Evolutionary conservation across 1,139 yeast genomes (phyloP).

Genomic region (Zygotorulaspora mrakii): DNA sequence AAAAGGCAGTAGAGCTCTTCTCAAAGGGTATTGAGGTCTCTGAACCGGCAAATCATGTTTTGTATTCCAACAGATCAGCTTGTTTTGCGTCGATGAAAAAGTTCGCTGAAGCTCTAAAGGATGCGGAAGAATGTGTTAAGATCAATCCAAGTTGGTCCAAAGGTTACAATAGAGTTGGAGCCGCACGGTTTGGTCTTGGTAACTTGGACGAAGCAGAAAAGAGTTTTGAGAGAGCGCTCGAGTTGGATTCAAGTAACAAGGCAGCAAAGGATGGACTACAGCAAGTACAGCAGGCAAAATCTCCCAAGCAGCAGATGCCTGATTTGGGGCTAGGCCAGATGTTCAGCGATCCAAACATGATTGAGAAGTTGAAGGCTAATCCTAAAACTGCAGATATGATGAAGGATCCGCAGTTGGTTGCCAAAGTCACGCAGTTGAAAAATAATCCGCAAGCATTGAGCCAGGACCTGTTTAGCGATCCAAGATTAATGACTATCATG

Average conservation of each 20-base stretch:
- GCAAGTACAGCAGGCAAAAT: constrained; percentile 48
- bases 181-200: constrained; percentile 85
- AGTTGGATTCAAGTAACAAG: constrained; percentile 74
- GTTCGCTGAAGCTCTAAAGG: constrained; percentile 68
- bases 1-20: constrained; percentile 74
- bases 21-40: constrained; percentile 87
- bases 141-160: constrained; percentile 88
- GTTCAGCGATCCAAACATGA: constrained; percentile 76
- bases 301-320: constrained; percentile 42
- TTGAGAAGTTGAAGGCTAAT: constrained; percentile 69
- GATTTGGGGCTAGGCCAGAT: constrained; percentile 75
- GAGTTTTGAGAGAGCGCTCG: constrained; percentile 76
- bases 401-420: constrained; percentile 82
- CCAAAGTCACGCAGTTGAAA: constrained; percentile 63
- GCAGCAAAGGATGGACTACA: constrained; percentile 84
- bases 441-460: constrained; percentile 69
- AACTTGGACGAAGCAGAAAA: constrained; percentile 65
- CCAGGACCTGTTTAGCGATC: constrained; percentile 66
- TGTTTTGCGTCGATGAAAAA: constrained; percentile 76
- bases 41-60: constrained; percentile 77
- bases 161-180: constrained; percentile 90
- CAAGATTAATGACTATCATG: constrained; percentile 83
- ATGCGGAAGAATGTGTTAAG: constrained; percentile 77
- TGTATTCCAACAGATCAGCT: constrained; percentile 93
- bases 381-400: constrained; percentile 85